Base-by-base conservation (phyloP, 169 alveolate species). In the Eimeria zaria region DNA sequence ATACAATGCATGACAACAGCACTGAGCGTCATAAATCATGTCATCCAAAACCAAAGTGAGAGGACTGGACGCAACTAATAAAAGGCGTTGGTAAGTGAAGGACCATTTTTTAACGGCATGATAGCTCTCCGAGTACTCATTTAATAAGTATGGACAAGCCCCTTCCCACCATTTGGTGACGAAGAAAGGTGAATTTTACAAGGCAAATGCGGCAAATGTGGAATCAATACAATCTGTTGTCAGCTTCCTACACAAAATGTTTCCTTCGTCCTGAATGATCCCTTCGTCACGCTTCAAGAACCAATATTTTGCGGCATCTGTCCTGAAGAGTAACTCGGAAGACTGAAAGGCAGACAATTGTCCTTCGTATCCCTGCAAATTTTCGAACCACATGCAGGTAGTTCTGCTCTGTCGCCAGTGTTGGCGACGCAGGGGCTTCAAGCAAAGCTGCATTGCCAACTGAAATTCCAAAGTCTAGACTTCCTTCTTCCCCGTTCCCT, bases 181-280 rank as follows among this genome's bases (percentile, higher is more conserved):
- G 60, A 14, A 53, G 16, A 53, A 7, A 1, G 24, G 14, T 53
- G 1, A 53, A 53, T 53, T 3, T 6, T 53, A 53, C 60, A 20
- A 6, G 14, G 60, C 60, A 6, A 53, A 7, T 3, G 60, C 60
- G 1, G n/a, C n/a, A 24, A 87, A 36, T 62, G 80, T 67, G 27
- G 93, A 39, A 39, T 87, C 93, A 39, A 64, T 87, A 48, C 93
- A 87, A n/a, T 87, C 93, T 24, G 93, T 87, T 20, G 93, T 87
- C 83, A 87, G 41, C 44, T 83, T 48, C 64, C 93, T 87, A 64
- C 93, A 87, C 36, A 83, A 58, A 62, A 87, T 11, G 80, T 83
- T 62, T 51, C 62, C 93, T 62, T 62, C 93, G 51, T 87, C 93
- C 44, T 87, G 93, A 11, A 41, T 62, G 41, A 36, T 27, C 9